These are phyloP conservation scores for Metarhizium guizhouense DNA, from an alignment of 2,329 filamentous ascomycete genomes.

Conservation along the genomic window DNA sequence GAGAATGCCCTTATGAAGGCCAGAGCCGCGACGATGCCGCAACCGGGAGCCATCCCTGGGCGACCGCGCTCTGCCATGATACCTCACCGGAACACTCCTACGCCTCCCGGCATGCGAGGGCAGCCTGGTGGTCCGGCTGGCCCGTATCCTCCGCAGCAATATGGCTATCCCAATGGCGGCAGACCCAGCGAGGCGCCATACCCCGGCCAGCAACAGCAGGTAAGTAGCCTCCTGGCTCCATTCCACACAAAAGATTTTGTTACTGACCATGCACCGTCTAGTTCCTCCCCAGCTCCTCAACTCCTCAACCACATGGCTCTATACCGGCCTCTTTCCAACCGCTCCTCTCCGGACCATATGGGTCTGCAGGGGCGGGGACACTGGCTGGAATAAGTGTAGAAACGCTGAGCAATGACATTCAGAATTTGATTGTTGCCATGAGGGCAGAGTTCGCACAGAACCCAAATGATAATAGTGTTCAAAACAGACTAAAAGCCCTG, in stretches of 20 bases:
- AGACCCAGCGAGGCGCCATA: conserved; percentile 14
- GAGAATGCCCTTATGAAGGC: conserved; percentile 91
- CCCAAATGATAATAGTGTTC: conserved; percentile 65
- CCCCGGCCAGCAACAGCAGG: conserved; percentile 19
- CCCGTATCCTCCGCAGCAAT: conserved; percentile 17
- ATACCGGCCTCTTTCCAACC: conserved; percentile 32
- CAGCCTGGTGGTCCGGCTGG: conserved; percentile 11
- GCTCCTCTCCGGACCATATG: conserved; percentile 30
- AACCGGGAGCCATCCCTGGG: conserved; percentile 36
- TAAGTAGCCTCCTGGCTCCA: conserved; percentile 6
- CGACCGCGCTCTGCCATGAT: conserved; percentile 39
- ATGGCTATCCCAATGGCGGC: conserved; percentile 22
- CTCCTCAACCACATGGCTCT: conserved; percentile 27
- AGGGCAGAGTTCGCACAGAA: conserved; percentile 67
- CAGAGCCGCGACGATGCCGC: conserved; percentile 48
- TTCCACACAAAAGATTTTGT: background rate
- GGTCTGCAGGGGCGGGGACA: conserved; percentile 18
- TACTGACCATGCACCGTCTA: conserved; percentile 2
- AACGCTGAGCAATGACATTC: conserved; percentile 74
- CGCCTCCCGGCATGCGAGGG: conserved; percentile 49
- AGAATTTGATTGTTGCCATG: conserved; percentile 64
- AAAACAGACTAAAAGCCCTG: conserved; percentile 74
- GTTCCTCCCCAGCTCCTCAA: conserved; percentile 31
- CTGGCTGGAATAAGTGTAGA: conserved; percentile 53
- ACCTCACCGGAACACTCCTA: conserved; percentile 64